phyloP scores from a whole-genome alignment of 169 alveolate species.

The Cryptosporidium meleagridis region DNA sequence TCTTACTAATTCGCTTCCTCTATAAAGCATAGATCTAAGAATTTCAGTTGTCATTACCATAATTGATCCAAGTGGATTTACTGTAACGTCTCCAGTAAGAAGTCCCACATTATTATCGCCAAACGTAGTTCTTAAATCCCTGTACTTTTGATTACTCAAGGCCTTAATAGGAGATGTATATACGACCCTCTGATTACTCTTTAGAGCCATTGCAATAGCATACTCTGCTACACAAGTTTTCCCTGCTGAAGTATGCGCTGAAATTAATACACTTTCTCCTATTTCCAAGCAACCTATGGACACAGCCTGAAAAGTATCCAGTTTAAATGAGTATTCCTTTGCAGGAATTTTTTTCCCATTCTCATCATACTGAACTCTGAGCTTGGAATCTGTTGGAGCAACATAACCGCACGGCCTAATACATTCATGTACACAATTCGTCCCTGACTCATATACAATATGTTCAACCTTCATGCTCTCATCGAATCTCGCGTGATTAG shows the following conservation, averaged over 20 bases:
- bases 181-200: slow-evolving; percentile 96
- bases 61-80: slow-evolving; percentile 96
- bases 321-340: slow-evolving; percentile 89
- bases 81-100: slow-evolving; percentile 99
- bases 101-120: slow-evolving; percentile 96
- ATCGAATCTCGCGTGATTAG: neutral
- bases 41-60: slow-evolving; percentile 99
- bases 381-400: slow-evolving; percentile 65
- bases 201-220: slow-evolving; percentile 97
- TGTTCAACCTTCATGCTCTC: slow-evolving; percentile 62
- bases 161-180: slow-evolving; percentile 99
- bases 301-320: slow-evolving; percentile 96
- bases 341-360: slow-evolving; percentile 85
- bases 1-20: slow-evolving; percentile 96
- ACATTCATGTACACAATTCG: slow-evolving; percentile 70
- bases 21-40: slow-evolving; percentile 96
- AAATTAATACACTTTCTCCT: slow-evolving; percentile 96
- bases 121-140: slow-evolving; percentile 97
- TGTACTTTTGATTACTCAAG: slow-evolving; percentile 96
- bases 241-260: slow-evolving; percentile 99
- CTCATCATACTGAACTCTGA: slow-evolving; percentile 42
- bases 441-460: slow-evolving; percentile 61
- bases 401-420: slow-evolving; percentile 70
- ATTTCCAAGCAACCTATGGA: slow-evolving; percentile 95
- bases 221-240: slow-evolving; percentile 99